Evolutionary conservation across 139 green algal genomes (phyloP).

Genomic region (Chlorella ohadii): DNA sequence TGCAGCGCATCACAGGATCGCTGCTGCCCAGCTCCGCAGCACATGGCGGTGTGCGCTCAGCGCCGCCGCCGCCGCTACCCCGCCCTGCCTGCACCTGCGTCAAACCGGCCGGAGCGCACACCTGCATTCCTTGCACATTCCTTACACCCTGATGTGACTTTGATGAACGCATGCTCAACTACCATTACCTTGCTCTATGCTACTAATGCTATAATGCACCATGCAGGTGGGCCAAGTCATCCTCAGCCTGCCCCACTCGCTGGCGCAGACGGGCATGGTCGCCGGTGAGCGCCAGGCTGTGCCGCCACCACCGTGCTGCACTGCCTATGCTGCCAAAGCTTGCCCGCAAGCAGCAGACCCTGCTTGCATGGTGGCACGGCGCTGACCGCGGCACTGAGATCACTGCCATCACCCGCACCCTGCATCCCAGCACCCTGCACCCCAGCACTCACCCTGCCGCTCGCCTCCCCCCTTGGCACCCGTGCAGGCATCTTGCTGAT

Average conservation of each 20-base stretch:
- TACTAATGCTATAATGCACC: too few relatives aligned
- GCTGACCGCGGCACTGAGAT: neutral
- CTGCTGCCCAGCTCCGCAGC: too few relatives aligned
- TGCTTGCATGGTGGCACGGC: too few relatives aligned
- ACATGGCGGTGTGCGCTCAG: too few relatives aligned
- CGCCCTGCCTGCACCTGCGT: too few relatives aligned
- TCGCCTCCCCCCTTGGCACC: neutral
- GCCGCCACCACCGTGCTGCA: neutral
- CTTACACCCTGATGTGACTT: too few relatives aligned
- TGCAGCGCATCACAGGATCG: too few relatives aligned
- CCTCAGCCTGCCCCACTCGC: slow-evolving; percentile 39
- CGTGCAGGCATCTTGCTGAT: slow-evolving; percentile 30
- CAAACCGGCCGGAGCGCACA: too few relatives aligned
- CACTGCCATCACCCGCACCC: neutral
- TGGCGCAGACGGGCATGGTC: slow-evolving; percentile 35
- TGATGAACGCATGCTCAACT: too few relatives aligned
- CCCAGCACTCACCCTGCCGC: neutral
- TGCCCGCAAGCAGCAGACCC: neutral
- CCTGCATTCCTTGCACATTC: too few relatives aligned
- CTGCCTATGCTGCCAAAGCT: neutral
- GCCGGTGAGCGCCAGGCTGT: neutral
- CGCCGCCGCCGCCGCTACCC: too few relatives aligned
- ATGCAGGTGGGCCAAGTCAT: slow-evolving; percentile 44
- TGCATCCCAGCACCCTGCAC: neutral
- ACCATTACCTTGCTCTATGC: too few relatives aligned